A percentile compares a stretch with the other conserved stretches of the same genome.
Evolutionary conservation across 495 filamentous ascomycete species (phyloP).

Genomic region (Aspergillus indologenus): DNA sequence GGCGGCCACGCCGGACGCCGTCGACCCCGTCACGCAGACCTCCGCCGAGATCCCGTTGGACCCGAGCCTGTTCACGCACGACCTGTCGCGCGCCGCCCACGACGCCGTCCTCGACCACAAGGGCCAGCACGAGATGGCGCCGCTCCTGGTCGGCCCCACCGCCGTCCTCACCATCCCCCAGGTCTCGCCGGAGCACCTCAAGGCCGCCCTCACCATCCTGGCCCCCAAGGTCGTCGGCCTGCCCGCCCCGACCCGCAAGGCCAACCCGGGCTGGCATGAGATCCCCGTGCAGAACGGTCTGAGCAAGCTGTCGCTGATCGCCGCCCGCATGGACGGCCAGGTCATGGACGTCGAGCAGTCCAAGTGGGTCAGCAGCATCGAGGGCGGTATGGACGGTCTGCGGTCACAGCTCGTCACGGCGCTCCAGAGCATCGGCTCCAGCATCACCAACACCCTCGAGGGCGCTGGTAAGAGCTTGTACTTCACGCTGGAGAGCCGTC

Average conservation of each 20-base stretch:
- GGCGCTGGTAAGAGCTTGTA: constrained; percentile 75
- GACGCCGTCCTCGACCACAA: constrained; percentile 52
- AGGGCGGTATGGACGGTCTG: constrained; percentile 76
- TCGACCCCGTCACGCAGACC: constrained; percentile 43
- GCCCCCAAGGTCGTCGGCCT: constrained; percentile 67
- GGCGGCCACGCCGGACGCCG: constrained; percentile 33
- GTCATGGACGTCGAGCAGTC: constrained; percentile 78
- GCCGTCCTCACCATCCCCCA: constrained; percentile 76
- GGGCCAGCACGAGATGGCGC: constrained; percentile 62
- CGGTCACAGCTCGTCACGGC: constrained; percentile 75
- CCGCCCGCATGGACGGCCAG: constrained; percentile 75
- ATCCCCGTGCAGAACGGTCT: constrained; percentile 69
- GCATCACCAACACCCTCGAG: constrained; percentile 71
- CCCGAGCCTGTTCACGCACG: constrained; percentile 63
- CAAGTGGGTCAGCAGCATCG: constrained; percentile 81
- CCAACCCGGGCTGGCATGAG: constrained; percentile 78
- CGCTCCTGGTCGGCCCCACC: constrained; percentile 76
- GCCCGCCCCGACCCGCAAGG: constrained; percentile 68
- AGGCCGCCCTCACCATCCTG: constrained; percentile 71
- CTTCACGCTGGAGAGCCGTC: constrained; percentile 76
- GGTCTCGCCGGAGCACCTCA: constrained; percentile 78
- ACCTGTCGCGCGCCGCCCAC: constrained; percentile 69
- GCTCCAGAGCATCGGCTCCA: constrained; percentile 70
- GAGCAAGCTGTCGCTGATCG: constrained; percentile 81
- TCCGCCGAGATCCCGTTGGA: constrained; percentile 38